A percentile compares a stretch with the other conserved stretches of the same genome.
phyloP scores from a whole-genome alignment of 202 grass and related monocot genomes.

The Digitaria exilis region DNA sequence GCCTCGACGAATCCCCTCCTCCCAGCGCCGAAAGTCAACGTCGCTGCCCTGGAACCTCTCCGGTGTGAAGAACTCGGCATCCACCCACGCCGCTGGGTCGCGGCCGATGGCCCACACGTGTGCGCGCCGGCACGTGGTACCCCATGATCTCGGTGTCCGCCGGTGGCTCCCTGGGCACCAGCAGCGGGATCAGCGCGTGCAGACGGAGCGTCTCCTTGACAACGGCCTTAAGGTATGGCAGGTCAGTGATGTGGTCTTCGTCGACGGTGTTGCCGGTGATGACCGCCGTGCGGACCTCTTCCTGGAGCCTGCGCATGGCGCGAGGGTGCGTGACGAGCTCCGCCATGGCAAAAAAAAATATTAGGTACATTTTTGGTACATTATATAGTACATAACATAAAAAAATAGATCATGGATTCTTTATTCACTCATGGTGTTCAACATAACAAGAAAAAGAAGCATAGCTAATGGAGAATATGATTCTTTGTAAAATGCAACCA shows the following conservation, averaged over 20 bases:
- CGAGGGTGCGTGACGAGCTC: no score
- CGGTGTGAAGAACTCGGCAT: constrained; percentile 28
- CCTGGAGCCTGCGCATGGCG: constrained; percentile 45
- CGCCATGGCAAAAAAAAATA: no score
- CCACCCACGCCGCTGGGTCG: constrained; percentile 7
- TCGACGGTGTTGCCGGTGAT: no score
- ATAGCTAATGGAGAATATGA: constrained; percentile 33
- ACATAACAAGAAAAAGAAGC: neutral
- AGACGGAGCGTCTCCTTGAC: no score
- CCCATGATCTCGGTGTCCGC: no score
- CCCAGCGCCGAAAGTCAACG: constrained; percentile 46
- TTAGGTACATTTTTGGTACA: neutral
- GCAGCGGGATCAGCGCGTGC: no score
- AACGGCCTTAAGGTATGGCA: no score
- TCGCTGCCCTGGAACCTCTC: constrained; percentile 1
- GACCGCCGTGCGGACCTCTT: constrained; percentile 22
- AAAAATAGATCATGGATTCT: neutral
- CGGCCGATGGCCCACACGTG: no score
- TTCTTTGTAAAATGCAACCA: neutral
- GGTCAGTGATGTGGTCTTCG: no score
- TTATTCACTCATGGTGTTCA: neutral
- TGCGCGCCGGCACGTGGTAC: no score
- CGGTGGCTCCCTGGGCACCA: no score
- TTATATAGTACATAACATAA: neutral
- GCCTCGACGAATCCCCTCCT: constrained; percentile 26